Evolutionary conservation across 1,284 basidiomycete genomes (phyloP).

Genomic region (Tilletia indica): DNA sequence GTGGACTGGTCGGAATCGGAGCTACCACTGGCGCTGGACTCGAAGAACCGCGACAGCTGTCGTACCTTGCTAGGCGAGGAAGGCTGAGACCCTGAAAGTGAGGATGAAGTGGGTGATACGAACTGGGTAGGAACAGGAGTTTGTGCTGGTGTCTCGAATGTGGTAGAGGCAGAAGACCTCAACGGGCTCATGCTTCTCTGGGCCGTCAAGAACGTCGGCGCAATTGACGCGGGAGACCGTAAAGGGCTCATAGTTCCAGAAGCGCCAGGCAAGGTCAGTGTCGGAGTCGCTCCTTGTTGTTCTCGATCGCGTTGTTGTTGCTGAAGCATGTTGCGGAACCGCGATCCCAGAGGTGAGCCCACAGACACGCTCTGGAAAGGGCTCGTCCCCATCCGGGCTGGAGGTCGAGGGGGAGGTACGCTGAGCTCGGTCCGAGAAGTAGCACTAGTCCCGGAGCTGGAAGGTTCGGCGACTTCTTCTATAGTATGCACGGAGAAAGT

Average conservation of each 20-base stretch:
- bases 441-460: conserved; percentile 12
- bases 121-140: neutral
- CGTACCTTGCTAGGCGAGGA: conserved; percentile 15
- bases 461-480: conserved; percentile 12
- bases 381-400: neutral
- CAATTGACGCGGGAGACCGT: neutral
- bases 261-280: neutral
- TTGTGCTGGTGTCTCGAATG: conserved; percentile 5
- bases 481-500: conserved; percentile 6
- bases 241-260: neutral
- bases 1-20: neutral
- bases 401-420: conserved; percentile 11
- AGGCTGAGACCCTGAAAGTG: neutral
- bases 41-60: conserved; percentile 15
- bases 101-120: neutral
- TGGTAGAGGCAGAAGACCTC: neutral
- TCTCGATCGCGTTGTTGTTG: neutral
- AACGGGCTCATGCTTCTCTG: conserved; percentile 11
- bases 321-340: neutral
- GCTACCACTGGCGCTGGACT: conserved; percentile 4
- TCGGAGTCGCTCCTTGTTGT: neutral
- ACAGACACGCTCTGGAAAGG: conserved; percentile 1
- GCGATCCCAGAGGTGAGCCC: conserved; percentile 10
- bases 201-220: neutral
- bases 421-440: conserved; percentile 11